Base-by-base conservation (phyloP, 805 yeast genomes). In the Deakozyma indianensis region DNA sequence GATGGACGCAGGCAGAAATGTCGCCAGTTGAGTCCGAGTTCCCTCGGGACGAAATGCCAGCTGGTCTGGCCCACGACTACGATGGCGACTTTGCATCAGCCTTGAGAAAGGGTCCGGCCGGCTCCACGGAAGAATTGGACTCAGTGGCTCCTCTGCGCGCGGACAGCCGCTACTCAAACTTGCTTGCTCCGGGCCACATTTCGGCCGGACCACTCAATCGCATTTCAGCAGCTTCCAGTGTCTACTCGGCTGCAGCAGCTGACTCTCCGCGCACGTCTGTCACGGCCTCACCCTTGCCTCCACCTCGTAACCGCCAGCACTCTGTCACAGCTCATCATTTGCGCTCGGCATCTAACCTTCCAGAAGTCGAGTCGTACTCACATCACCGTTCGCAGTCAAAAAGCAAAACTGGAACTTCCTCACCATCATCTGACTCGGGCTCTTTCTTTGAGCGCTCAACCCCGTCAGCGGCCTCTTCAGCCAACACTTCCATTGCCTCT, bases 181-280 rank as follows among this genome's bases (percentile, higher is more conserved):
- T 32, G 18, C 38, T 32, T 9, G 4, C 18, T 7, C 38, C 38
- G 16, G 38, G 18, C 18, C 11, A 7, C 38, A 9, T 4, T 7
- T 7, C 38, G 5, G 28, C 28, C 28, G 11, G 14, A 25, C n/a
- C n/a, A n/a, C 38, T 11, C 38, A 32, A 32, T 20, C 38, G 38
- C 11, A 32, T n/a, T n/a, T 45, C 47, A 14, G 35, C 16, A 7
- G 47, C 47, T 11, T 45, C 47, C 22, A 41, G 44, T 14, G 32
- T 45, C 22, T 45, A 45, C 29, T 45, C 47, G 16, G 14, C 16
- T 16, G 7, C 18, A 14, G 18, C 11, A 9, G 11, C 38, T 9
- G n/a, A n/a, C n/a, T 25, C 28, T 14, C 28, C 28, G 7, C 28
- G 28, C 28, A 9, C 28, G 14, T 25, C 28, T 14, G 14, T 14